These are phyloP conservation scores for Hansfordia pulvinata DNA, from an alignment of 2,329 filamentous ascomycete species.

Conservation along the genomic window DNA sequence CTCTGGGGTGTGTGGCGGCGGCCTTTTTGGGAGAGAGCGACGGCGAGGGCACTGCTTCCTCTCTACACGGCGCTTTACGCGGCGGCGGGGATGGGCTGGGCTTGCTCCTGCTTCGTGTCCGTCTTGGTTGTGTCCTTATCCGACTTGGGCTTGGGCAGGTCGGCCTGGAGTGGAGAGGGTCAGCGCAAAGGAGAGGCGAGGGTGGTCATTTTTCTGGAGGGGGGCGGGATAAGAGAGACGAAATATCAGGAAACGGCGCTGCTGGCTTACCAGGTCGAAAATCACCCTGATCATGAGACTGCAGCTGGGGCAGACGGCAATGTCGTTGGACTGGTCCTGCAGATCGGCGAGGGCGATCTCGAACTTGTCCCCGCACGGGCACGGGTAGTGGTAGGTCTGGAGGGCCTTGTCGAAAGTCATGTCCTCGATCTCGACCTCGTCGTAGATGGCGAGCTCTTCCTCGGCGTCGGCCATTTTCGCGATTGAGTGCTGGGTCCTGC, in stretches of 20 bases:
- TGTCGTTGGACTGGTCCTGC: constrained; percentile 69
- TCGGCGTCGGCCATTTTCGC: constrained; percentile 48
- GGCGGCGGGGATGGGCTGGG: constrained; percentile 13
- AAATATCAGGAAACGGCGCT: no score
- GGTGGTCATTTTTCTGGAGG: no score
- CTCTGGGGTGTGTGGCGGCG: no score
- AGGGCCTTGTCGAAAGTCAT: constrained; percentile 78
- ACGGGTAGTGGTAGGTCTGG: constrained; percentile 91
- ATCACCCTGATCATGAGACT: constrained; percentile 95
- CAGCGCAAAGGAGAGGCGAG: no score
- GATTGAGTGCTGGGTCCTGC: no score
- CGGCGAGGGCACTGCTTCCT: no score
- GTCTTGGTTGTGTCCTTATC: no score
- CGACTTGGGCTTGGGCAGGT: constrained; percentile 15
- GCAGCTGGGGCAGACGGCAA: constrained; percentile 95
- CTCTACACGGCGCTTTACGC: constrained; percentile 10
- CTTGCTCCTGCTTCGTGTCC: no score
- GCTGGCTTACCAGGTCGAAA: constrained; percentile 60
- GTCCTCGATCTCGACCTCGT: constrained; percentile 97
- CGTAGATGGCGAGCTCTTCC: constrained; percentile 62
- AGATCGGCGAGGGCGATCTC: constrained; percentile 79
- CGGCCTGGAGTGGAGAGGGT: no score
- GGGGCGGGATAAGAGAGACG: no score
- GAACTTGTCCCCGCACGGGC: constrained; percentile 93
- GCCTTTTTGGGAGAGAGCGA: no score